Evolutionary conservation across 345 rosid genomes (phyloP), one percentile per base, ranked within the genome.

Genomic region (Camelina sativa): DNA sequence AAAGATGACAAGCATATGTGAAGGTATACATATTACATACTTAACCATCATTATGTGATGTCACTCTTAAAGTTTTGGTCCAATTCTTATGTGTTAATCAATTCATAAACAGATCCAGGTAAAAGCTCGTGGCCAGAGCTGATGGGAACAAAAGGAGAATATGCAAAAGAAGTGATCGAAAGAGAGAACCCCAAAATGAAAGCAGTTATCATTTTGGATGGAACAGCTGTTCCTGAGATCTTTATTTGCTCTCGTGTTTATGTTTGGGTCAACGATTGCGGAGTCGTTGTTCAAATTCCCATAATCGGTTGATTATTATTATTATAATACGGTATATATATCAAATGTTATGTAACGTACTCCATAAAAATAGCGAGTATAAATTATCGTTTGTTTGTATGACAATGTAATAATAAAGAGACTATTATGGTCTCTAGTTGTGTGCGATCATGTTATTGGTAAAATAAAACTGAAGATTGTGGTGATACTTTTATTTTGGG

Each of bases 131-230:
- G 78, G 78, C 78, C 78, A 11, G 78, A 74, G 3, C 12, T 74
- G 17, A 1, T 57, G 67, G 78, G 1, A 2, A 17, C 66, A 48
- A 57, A 48, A 58, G 72, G 78, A 74, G 78, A 74, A 57, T 47
- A 66, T 38, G 78, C 78, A 37, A 74, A 74, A 20, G 72, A 57
- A 59, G 72, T 74, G 67, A 66, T 74, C 67, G 78, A 73, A 55
- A 63, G 48, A 54, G 76, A 73, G 47, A 74, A 74, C 35, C 78
- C 78, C 1, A 74, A 65, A 58, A 48, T 74, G 72, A 66, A 6
- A 11, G 67, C 78, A 56, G 60, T 46, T 3, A 74, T 74, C 6
- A 47, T 65, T 11, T 57, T 65, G 60, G 12, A 47, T 0, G 72
- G 66, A 57, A 65, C 65, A 15, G 0, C 0, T 0, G 22, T 23